Evolutionary conservation across 2,329 filamentous ascomycete genomes (phyloP).

Genomic region (Cordyceps sp.): DNA sequence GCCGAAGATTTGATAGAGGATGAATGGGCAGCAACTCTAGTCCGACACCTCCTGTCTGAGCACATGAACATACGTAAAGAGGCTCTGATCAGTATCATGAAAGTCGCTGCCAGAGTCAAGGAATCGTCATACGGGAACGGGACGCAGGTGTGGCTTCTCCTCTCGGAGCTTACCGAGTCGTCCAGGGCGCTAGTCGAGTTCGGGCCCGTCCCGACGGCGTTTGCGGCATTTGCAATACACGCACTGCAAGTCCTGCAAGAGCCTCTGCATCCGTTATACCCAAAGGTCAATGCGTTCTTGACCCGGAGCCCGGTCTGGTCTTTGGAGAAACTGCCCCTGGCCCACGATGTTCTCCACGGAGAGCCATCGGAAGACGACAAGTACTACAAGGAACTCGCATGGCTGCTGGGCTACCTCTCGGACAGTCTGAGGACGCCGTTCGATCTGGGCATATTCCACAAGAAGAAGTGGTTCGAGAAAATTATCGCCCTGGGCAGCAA

Average conservation of each 20-base stretch:
- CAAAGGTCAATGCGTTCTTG: slow-evolving; percentile 73
- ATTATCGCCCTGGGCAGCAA: slow-evolving; percentile 53
- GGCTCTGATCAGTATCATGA: slow-evolving; percentile 51
- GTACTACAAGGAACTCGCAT: slow-evolving; percentile 56
- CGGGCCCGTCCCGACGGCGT: slow-evolving; percentile 51
- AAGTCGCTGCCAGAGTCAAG: slow-evolving; percentile 45
- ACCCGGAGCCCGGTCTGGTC: slow-evolving; percentile 65
- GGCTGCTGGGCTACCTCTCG: slow-evolving; percentile 57
- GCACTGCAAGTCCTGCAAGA: slow-evolving; percentile 55
- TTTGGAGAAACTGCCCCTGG: slow-evolving; percentile 55
- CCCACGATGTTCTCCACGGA: slow-evolving; percentile 42
- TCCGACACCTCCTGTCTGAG: slow-evolving; percentile 60
- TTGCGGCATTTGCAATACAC: slow-evolving; percentile 58
- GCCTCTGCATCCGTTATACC: slow-evolving; percentile 69
- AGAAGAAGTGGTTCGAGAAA: slow-evolving; percentile 55
- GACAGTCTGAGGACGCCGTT: slow-evolving; percentile 42
- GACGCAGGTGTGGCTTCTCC: slow-evolving; percentile 61
- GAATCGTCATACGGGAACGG: slow-evolving; percentile 59
- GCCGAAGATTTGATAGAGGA: slow-evolving; percentile 67
- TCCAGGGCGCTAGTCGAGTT: slow-evolving; percentile 35
- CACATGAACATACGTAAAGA: slow-evolving; percentile 65
- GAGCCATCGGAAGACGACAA: slow-evolving; percentile 57
- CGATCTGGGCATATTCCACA: slow-evolving; percentile 46
- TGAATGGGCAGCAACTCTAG: slow-evolving; percentile 50
- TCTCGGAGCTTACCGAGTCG: slow-evolving; percentile 69